These are phyloP conservation scores for Rhodamnia rubescens DNA, from an alignment of 345 rosid genomes.

Conservation along the genomic window DNA sequence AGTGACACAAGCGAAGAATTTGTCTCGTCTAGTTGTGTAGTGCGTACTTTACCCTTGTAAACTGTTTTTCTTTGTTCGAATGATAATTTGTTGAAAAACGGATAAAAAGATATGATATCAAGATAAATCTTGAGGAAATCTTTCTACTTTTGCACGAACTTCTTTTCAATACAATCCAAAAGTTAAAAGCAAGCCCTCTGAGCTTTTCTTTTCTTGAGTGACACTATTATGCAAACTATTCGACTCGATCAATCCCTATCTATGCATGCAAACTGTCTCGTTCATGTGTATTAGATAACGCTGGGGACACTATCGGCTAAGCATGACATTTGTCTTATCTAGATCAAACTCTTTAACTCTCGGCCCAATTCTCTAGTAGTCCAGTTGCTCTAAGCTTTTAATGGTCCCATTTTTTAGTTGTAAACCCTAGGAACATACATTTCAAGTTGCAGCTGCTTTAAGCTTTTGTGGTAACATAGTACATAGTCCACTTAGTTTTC, in stretches of 20 bases:
- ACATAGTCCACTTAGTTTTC: neutral
- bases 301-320: neutral
- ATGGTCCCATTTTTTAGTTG: neutral
- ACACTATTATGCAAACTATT: neutral
- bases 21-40: neutral
- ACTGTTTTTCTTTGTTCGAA: neutral
- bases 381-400: neutral
- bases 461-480: neutral
- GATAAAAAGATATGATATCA: neutral
- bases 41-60: neutral
- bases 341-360: neutral
- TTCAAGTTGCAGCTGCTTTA: neutral
- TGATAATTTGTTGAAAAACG: neutral
- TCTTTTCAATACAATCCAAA: neutral
- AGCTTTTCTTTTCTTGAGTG: neutral
- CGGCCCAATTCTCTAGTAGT: neutral
- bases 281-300: neutral
- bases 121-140: neutral
- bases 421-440: neutral
- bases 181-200: neutral
- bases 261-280: neutral
- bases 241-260: neutral
- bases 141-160: neutral
- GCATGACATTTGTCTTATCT: neutral
- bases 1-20: neutral